Base-by-base conservation (phyloP, 768 basidiomycete species). In the Termitomyces sp. region DNA sequence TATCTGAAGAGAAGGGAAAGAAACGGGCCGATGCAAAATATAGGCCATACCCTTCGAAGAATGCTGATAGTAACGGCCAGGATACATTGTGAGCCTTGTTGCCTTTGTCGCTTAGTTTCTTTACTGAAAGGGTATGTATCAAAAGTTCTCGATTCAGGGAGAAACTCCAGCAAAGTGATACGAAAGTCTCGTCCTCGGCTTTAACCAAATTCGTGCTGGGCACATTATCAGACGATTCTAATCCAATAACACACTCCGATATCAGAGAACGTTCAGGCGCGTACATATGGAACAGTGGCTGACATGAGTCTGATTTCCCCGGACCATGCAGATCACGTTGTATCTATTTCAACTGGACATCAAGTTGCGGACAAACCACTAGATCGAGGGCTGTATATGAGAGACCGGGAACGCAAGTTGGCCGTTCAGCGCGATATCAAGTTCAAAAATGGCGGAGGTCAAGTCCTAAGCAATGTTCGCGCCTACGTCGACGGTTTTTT, bases 211-310 rank as follows among this genome's bases (percentile, higher is more conserved):
- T 85, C 57, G 72, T 93, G 14, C 70, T 93, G 46, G 79, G 74
- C 34, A 90, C 86, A 0, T 77, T 94, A 49, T 70, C 78, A 15
- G 81, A 89, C 62, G 75, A 80, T 56, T 81, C 82, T 10, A 94
- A 94, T 70, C 92, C 92, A 1, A 91, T 94, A 55, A 92, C 91
- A 1, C 86, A 90, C 66, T 86, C 87, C 1, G 82, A 88, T 69
- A 81, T 85, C 61, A 76, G 74, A 56, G 76, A 85, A 46, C 83
- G 87, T 61, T 78, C 87, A 69, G 87, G 90, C 86, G 51, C 53
- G 79, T 59, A 54, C 55, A 42, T 42, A 40, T 52, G 58, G 34
- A 56, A 14, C 14, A 47, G 32, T 20, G 25, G 29, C 43, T 36
- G 5, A 17, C 32, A 47, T 17, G 34, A 32, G 47, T 17, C 47